A percentile compares a stretch with the other conserved stretches of the same genome.
phyloP scores from a whole-genome alignment of 2,329 filamentous ascomycete genomes.

The Bisporella sp. region DNA sequence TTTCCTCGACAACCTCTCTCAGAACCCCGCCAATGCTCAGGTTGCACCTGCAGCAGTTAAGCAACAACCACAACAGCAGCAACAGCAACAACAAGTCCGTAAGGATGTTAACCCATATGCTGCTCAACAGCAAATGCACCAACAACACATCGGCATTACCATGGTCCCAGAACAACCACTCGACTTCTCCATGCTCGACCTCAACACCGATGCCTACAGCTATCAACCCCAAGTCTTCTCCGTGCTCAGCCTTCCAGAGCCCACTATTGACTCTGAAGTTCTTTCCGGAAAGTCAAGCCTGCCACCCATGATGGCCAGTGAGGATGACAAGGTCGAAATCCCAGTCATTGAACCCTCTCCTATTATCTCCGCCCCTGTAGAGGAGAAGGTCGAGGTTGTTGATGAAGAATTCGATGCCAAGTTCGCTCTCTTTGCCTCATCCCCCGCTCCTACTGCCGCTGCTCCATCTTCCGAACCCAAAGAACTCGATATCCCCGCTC shows the following conservation, averaged over 20 bases:
- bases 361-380: slow-evolving; percentile 10
- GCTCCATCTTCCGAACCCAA: slow-evolving; percentile 3
- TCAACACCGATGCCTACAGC: slow-evolving; percentile 48
- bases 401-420: slow-evolving; percentile 55
- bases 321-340: slow-evolving; percentile 41
- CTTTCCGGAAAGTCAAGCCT: slow-evolving; percentile 67
- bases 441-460: slow-evolving; percentile 14
- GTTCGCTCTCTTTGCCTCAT: slow-evolving; percentile 52
- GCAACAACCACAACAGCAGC: slow-evolving; percentile 27
- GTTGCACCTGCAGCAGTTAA: not conserved
- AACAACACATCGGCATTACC: slow-evolving; percentile 68
- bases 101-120: slow-evolving; percentile 62
- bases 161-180: slow-evolving; percentile 75
- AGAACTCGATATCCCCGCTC: slow-evolving; percentile 38
- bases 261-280: slow-evolving; percentile 47
- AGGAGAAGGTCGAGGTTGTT: slow-evolving; percentile 20
- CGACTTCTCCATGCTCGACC: slow-evolving; percentile 66
- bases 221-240: slow-evolving; percentile 69
- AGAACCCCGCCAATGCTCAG: slow-evolving; percentile 44
- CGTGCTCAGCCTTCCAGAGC: slow-evolving; percentile 55
- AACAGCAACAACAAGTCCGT: slow-evolving; percentile 38
- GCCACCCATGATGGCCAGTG: slow-evolving; percentile 30
- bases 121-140: slow-evolving; percentile 43
- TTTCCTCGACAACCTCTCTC: slow-evolving; percentile 66
- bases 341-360: slow-evolving; percentile 38